Percentiles rank a stretch among this genome's conserved stretches.
phyloP scores from a whole-genome alignment of 352 stramenopile genomes.

The Globisporangium polare region DNA sequence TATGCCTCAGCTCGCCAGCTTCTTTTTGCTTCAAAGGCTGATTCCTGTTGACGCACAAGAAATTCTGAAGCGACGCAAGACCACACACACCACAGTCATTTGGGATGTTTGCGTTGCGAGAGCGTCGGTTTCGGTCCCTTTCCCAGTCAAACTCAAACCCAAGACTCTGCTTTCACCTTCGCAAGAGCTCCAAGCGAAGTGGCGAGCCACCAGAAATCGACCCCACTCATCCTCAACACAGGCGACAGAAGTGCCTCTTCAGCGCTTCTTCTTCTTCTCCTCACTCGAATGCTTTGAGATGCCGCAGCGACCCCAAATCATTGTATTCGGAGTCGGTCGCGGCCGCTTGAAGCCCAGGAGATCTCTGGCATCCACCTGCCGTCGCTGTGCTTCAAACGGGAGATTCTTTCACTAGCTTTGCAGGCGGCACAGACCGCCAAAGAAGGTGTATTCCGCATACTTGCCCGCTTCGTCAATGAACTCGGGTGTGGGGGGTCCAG shows the following conservation, averaged over 20 bases:
- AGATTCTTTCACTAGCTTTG: background rate
- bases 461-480: background rate
- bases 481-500: background rate
- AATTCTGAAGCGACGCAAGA: background rate
- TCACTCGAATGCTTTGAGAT: background rate
- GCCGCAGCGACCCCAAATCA: background rate
- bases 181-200: too few relatives aligned
- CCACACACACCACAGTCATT: background rate
- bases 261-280: background rate
- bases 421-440: background rate
- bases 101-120: background rate
- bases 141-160: too few relatives aligned
- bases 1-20: too few relatives aligned
- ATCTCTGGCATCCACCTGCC: background rate
- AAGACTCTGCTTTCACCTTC: background rate
- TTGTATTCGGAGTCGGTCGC: background rate
- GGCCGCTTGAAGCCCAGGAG: background rate
- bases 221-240: too few relatives aligned
- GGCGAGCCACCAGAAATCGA: too few relatives aligned
- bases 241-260: background rate
- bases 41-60: background rate
- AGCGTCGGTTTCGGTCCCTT: too few relatives aligned
- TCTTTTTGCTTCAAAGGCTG: background rate
- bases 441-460: background rate
- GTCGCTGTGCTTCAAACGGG: background rate